These are phyloP conservation scores for Hapsidospora chrysogenum DNA, from an alignment of 495 filamentous ascomycete species.

Conservation along the genomic window DNA sequence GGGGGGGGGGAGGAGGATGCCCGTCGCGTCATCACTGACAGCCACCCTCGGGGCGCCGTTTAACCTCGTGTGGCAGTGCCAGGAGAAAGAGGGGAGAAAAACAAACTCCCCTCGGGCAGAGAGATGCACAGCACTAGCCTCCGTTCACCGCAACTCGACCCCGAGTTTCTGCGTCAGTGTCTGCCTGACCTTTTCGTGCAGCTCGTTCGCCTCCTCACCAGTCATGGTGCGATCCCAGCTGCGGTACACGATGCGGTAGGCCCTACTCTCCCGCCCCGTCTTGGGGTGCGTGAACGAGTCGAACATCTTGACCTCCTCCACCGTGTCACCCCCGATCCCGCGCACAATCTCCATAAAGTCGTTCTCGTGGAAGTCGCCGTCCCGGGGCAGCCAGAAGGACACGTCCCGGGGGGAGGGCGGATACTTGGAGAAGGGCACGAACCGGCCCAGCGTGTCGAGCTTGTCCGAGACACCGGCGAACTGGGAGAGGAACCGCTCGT, in stretches of 20 bases:
- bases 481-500: slow-evolving; percentile 66
- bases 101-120: slow-evolving; percentile 1
- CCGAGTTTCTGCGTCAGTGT: slow-evolving; percentile 50
- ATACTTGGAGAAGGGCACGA: slow-evolving; percentile 75
- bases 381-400: slow-evolving; percentile 67
- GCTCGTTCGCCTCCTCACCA: slow-evolving; percentile 55
- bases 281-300: slow-evolving; percentile 88
- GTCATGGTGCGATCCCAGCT: slow-evolving; percentile 79
- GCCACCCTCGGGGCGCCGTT: too few species aligned
- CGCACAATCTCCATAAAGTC: slow-evolving; percentile 93
- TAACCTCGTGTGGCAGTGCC: too few species aligned
- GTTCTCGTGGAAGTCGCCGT: slow-evolving; percentile 65
- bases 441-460: slow-evolving; percentile 38
- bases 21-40: too few species aligned
- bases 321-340: slow-evolving; percentile 58
- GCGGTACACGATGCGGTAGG: slow-evolving; percentile 84
- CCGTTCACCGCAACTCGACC: slow-evolving; percentile 62
- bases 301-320: slow-evolving; percentile 65
- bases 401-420: slow-evolving; percentile 82
- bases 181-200: slow-evolving; percentile 50
- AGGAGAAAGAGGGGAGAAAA: not conserved
- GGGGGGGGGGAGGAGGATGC: too few species aligned
- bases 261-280: slow-evolving; percentile 64
- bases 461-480: slow-evolving; percentile 43
- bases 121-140: too few species aligned